These are phyloP conservation scores for Diplogelasinospora grovesii DNA, from an alignment of 495 filamentous ascomycete species.

Conservation along the genomic window DNA sequence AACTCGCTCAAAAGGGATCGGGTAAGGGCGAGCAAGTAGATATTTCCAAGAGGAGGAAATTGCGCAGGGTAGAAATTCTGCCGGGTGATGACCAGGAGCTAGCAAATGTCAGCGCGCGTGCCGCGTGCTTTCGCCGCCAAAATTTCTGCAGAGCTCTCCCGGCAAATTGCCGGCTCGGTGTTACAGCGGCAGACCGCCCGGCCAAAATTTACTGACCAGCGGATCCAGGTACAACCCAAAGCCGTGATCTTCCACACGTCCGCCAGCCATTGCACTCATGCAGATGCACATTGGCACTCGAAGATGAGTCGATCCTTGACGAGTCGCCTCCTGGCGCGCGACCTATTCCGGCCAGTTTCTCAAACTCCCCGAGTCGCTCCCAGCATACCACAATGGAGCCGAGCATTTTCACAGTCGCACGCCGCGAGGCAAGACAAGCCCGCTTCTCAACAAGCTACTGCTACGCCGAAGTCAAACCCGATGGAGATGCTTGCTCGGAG, in stretches of 20 bases:
- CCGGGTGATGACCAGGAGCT: not conserved
- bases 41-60: slow-evolving; percentile 7
- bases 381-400: slow-evolving; percentile 26
- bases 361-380: slow-evolving; percentile 18
- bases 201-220: slow-evolving; percentile 14
- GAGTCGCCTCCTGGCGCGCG: slow-evolving; percentile 40
- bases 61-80: slow-evolving; percentile 9
- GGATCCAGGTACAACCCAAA: not conserved
- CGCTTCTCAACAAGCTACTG: not conserved
- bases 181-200: not conserved
- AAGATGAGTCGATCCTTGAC: slow-evolving; percentile 38
- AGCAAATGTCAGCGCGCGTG: not conserved
- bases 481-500: slow-evolving; percentile 8
- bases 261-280: not conserved
- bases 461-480: not conserved
- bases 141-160: slow-evolving; percentile 14
- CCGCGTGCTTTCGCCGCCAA: slow-evolving; percentile 16
- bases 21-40: too few species aligned
- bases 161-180: slow-evolving; percentile 20
- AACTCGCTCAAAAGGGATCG: too few species aligned
- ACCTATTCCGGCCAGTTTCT: slow-evolving; percentile 21
- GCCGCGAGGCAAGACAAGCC: not conserved
- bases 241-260: not conserved
- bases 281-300: slow-evolving; percentile 6
- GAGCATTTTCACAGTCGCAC: slow-evolving; percentile 37